Evolutionary conservation across 176 grass and related monocot species (phyloP).

Genomic region (Rhipidocladum racemiflorum): DNA sequence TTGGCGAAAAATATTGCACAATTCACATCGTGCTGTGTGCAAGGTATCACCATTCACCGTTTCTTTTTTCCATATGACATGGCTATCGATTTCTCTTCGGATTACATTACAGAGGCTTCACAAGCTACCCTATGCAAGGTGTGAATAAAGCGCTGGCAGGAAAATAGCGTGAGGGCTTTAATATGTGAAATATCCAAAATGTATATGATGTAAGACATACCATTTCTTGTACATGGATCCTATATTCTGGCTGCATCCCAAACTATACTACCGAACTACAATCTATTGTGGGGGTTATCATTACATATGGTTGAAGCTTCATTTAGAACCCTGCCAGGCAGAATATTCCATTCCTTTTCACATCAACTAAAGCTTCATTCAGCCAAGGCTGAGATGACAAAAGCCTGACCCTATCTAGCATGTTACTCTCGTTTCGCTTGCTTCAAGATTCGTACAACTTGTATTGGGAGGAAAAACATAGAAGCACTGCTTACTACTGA

Average conservation of each 20-base stretch:
- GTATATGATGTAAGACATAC: background rate
- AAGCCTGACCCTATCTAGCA: too few species aligned
- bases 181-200: background rate
- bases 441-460: too few species aligned
- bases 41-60: background rate
- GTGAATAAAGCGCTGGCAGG: too few species aligned
- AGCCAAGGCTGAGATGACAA: too few species aligned
- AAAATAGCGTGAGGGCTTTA: background rate
- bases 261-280: background rate
- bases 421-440: too few species aligned
- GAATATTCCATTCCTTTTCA: too few species aligned
- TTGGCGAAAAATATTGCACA: background rate
- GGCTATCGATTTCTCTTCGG: background rate
- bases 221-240: too few species aligned
- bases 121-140: background rate
- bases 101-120: background rate
- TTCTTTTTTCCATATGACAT: background rate
- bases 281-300: background rate
- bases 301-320: too few species aligned
- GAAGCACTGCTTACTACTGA: too few species aligned
- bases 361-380: too few species aligned
- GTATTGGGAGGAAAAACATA: too few species aligned
- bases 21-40: background rate
- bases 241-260: background rate
- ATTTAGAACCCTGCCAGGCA: too few species aligned